Conservation (phyloP, 345 rosid genomes). For the Laguncularia racemosa region DNA sequence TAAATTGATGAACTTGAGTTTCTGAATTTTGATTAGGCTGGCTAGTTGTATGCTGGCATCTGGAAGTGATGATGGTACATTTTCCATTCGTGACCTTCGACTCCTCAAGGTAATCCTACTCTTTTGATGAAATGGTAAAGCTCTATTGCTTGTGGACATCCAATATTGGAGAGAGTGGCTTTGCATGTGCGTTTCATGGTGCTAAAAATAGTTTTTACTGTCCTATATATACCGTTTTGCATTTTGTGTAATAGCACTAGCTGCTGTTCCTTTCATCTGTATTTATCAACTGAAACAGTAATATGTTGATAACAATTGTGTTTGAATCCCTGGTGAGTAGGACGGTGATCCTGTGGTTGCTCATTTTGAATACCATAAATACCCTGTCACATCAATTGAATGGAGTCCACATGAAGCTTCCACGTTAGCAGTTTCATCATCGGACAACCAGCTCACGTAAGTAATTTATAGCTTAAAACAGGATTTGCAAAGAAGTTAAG, state of each 20-base stretch:
- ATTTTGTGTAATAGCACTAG: no score
- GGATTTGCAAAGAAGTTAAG: neutral
- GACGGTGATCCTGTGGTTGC: constrained; percentile 75
- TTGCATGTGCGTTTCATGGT: no score
- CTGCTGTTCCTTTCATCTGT: no score
- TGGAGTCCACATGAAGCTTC: constrained; percentile 95
- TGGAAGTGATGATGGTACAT: constrained; percentile 93
- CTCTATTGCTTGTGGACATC: no score
- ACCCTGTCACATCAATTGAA: constrained; percentile 85
- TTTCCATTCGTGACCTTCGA: constrained; percentile 89
- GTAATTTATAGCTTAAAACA: constrained; percentile 10
- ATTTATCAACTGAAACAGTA: no score
- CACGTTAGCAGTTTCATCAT: constrained; percentile 72
- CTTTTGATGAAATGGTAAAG: neutral
- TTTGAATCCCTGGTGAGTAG: constrained; percentile 16
- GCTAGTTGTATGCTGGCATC: constrained; percentile 95
- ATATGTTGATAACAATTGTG: no score
- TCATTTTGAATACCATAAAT: constrained; percentile 85
- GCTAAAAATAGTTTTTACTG: no score
- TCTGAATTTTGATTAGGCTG: constrained; percentile 39
- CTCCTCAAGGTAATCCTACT: constrained; percentile 37
- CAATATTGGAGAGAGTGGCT: no score
- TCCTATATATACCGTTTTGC: no score
- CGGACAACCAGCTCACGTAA: constrained; percentile 90
- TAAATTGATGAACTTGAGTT: neutral